Conservation (phyloP, 108 stramenopile species). For the Cylindrotheca fusiformis region DNA sequence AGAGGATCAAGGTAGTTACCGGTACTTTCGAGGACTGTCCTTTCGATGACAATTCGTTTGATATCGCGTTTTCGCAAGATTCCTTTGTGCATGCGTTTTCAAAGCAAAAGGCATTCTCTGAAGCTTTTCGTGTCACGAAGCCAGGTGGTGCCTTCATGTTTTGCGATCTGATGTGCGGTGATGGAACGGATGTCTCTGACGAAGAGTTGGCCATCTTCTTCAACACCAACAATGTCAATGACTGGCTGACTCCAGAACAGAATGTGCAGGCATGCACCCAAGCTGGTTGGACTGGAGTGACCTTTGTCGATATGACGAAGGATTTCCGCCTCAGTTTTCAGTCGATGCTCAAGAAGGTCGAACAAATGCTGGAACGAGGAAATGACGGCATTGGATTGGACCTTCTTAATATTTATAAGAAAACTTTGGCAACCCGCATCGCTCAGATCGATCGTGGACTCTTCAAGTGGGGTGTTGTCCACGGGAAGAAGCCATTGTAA, state of each 20-base stretch:
- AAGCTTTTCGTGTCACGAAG: conserved; percentile 54
- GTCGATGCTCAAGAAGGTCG: conserved; percentile 50
- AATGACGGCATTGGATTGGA: conserved; percentile 22
- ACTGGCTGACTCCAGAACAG: conserved; percentile 52
- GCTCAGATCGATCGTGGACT: conserved; percentile 52
- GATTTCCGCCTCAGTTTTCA: conserved; percentile 52
- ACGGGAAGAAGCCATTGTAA: conserved; percentile 48
- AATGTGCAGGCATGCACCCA: conserved; percentile 24
- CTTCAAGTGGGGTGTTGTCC: conserved; percentile 59
- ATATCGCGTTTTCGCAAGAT: conserved; percentile 53
- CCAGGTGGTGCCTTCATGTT: conserved; percentile 56
- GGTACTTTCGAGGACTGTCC: conserved; percentile 38
- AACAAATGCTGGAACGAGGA: conserved; percentile 31
- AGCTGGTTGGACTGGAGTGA: conserved; percentile 49
- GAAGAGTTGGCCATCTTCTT: conserved; percentile 49
- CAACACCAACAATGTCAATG: conserved; percentile 41
- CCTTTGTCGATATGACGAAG: conserved; percentile 42
- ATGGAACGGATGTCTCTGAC: conserved; percentile 32
- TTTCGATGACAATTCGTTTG: conserved; percentile 40
- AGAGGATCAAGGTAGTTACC: conserved; percentile 34
- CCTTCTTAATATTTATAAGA: conserved; percentile 38
- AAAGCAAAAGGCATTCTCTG: conserved; percentile 38
- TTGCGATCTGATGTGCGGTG: conserved; percentile 59
- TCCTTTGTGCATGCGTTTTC: conserved; percentile 53
- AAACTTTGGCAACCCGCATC: conserved; percentile 41